Evolutionary conservation across 768 basidiomycete species (phyloP), one percentile per base, ranked within the genome.

Genomic region (Lepiota venenata): DNA sequence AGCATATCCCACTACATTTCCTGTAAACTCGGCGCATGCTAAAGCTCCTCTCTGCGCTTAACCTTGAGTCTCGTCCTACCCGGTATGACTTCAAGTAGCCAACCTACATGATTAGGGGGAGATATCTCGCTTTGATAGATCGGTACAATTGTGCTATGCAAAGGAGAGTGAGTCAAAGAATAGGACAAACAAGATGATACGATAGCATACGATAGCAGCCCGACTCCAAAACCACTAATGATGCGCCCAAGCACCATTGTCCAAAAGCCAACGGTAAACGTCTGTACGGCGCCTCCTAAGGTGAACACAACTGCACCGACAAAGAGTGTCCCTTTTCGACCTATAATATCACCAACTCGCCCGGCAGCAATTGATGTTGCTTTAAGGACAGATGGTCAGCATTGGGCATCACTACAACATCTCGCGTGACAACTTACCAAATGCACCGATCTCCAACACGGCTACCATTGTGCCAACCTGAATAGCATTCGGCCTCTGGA

Each of bases 91-190:
- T 27, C 21, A 11, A 41, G 10, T 16, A 41, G 18, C 10, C 32
- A 36, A 64, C 80, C 36, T 62, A 87, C 90, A 72, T 93, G 90
- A 61, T 84, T 78, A 2, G 93, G 89, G 16, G 92, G 92, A 4
- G 89, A 92, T 40, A 95, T 91, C 74, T 95, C 93, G 58, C 88
- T 91, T 72, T 94, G 88, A 65, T 91, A 92, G 54, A 91, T 90
- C 6, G 90, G 91, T 21, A 92, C 89, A 56, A 91, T 91, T 36
- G 90, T 91, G 41, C 90, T 91, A 49, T 39, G 22, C 16, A 39
- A 21, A 48, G 14, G 16, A n/a, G n/a, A 41, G 44, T 45, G 41
- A 32, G 36, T 29, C 8, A 20, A 21, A 27, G 14, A 9, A 7
- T 1, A 7, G 14, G 18, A 25, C 25, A 25, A 5, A 9, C 3